Conservation (phyloP, 1,139 yeast species). For the Candida sanyaensis region DNA sequence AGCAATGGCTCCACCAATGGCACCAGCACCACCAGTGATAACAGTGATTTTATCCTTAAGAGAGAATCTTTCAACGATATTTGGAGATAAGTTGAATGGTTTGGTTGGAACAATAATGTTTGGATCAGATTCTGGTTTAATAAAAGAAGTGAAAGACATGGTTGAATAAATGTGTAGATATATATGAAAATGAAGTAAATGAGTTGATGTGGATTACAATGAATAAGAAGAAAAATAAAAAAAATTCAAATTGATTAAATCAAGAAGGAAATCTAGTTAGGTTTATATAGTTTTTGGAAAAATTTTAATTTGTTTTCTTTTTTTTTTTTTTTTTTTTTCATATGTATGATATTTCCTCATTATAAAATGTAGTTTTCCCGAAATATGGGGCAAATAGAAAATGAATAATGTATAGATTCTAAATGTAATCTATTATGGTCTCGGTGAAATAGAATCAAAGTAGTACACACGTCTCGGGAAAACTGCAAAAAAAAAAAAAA, state of each 20-base stretch:
- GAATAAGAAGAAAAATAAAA: not conserved
- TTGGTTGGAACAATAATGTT: conserved; percentile 22
- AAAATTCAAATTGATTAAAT: not conserved
- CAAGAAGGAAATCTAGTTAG: not conserved
- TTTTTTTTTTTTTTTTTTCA: not conserved
- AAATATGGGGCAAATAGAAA: not conserved
- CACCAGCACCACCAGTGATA: conserved; percentile 80
- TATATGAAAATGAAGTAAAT: too few relatives aligned
- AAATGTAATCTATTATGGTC: not conserved
- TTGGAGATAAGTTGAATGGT: conserved; percentile 25
- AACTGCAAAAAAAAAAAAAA: not conserved
- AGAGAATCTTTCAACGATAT: conserved; percentile 51
- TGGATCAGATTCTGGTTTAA: conserved; percentile 25
- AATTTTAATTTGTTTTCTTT: too few relatives aligned
- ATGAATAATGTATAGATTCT: not conserved
- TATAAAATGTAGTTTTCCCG: conserved; percentile 1
- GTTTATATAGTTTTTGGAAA: not conserved
- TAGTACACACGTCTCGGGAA: not conserved
- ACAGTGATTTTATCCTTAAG: conserved; percentile 78
- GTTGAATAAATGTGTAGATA: not conserved
- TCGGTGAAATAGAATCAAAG: conserved; percentile 1
- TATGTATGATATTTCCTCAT: not conserved
- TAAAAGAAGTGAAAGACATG: conserved; percentile 18
- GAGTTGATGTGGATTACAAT: not conserved
- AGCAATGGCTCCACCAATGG: conserved; percentile 79